Evolutionary conservation across 768 basidiomycete genomes (phyloP), one percentile per base, ranked within the genome.

Genomic region (Naematelia aurantialba): DNA sequence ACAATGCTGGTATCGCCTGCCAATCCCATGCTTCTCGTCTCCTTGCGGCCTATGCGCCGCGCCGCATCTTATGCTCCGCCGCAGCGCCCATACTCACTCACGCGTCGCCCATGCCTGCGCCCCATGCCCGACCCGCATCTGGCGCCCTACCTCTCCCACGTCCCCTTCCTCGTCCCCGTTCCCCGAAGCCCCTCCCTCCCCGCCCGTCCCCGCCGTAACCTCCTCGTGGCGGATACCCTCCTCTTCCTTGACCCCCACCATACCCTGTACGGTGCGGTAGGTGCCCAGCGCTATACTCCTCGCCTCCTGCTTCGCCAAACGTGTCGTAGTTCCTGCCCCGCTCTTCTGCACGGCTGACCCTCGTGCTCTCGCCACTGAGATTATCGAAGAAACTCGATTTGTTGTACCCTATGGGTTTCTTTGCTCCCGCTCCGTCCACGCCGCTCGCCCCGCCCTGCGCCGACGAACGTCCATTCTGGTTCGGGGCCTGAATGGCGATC

Each of bases 331-430:
- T 74, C 50, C 72, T 57, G 47, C 63, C 60, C 52, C 72, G 42
- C 47, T 74, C 72, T 21, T 74, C 69, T 5, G 63, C 59, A 29
- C 67, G 55, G 12, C 55, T 53, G 2, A 71, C 65, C 31, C 60
- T 55, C 1, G 57, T 24, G 21, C 56, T 66, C 4, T 57, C 67
- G 17, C 27, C 55, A 2, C 57, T 59, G 2, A 74, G 52, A 21
- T 55, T 47, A 52, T 74, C 72, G 46, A 74, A 74, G 60, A 74
- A 74, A 14, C 54, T 56, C 25, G 65, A 64, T 34, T 74, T 74
- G 49, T 59, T 68, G 54, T 74, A 74, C 13, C 53, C 63, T n/a
- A 27, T 24, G 13, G 39, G 11, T 12, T 58, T 29, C 26, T 42
- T 55, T 34, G 19, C 21, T 27, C 25, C 27, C 14, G 14, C 21